A percentile compares a stretch with the other conserved stretches of the same genome.
phyloP scores from a whole-genome alignment of 108 stramenopile species.

The Nitzschia inconspicua region DNA sequence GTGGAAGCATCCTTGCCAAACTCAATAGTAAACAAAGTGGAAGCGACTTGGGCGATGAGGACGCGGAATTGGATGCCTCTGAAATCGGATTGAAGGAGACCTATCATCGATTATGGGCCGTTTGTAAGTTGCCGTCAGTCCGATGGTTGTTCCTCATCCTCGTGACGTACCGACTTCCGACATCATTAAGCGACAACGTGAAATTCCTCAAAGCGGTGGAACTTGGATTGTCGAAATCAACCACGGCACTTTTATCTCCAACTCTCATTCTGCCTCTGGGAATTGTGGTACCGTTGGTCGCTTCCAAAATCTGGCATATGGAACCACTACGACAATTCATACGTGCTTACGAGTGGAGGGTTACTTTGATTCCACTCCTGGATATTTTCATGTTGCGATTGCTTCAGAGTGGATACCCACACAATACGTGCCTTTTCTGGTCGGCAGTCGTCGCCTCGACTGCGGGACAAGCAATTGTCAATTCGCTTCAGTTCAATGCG shows the following conservation, averaged over 20 bases:
- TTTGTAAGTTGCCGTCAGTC: constrained; percentile 88
- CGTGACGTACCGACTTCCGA: constrained; percentile 83
- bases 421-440: constrained; percentile 55
- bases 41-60: constrained; percentile 53
- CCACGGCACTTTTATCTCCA: constrained; percentile 80
- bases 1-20: neutral
- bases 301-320: constrained; percentile 72
- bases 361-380: constrained; percentile 73
- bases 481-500: constrained; percentile 91
- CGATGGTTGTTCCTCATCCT: constrained; percentile 79
- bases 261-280: constrained; percentile 85
- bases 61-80: constrained; percentile 82
- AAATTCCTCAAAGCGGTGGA: constrained; percentile 89
- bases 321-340: constrained; percentile 80
- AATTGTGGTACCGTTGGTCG: constrained; percentile 76
- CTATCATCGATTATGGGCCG: constrained; percentile 80
- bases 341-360: constrained; percentile 76
- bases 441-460: constrained; percentile 70
- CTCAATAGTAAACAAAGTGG: neutral
- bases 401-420: constrained; percentile 22
- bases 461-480: constrained; percentile 83
- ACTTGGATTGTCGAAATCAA: constrained; percentile 78
- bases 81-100: constrained; percentile 80
- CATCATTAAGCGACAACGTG: constrained; percentile 83
- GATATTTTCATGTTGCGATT: constrained; percentile 72